phyloP scores from a whole-genome alignment of 208 protist genomes.

The Acanthamoeba castellanii region DNA sequence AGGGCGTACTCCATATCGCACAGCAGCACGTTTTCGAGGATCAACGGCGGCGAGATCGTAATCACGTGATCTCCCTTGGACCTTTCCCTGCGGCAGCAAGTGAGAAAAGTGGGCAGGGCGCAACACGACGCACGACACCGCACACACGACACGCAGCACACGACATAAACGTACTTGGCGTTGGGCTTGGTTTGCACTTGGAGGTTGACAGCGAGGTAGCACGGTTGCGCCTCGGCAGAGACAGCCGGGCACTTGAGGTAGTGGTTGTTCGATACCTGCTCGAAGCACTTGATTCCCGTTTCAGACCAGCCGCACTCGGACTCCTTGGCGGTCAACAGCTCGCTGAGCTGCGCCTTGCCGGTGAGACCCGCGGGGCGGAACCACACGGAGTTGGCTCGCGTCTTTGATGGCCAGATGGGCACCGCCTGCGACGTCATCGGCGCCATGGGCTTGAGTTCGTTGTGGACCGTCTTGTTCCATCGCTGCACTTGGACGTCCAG shows the following conservation, averaged over 20 bases:
- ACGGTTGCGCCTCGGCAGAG: conserved; percentile 4
- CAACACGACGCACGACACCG: neutral
- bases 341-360: conserved; percentile 6
- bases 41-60: conserved; percentile 60
- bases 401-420: conserved; percentile 47
- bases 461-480: conserved; percentile 13
- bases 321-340: conserved; percentile 37
- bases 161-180: conserved; percentile 13
- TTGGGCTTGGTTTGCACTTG: conserved; percentile 28
- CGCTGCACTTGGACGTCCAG: conserved; percentile 68
- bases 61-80: conserved; percentile 63
- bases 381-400: conserved; percentile 59
- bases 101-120: neutral
- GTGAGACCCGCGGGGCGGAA: conserved; percentile 48
- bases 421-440: conserved; percentile 60
- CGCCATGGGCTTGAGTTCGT: conserved; percentile 33
- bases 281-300: conserved; percentile 51
- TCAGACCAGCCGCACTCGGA: conserved; percentile 57
- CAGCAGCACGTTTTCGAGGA: conserved; percentile 70
- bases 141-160: neutral
- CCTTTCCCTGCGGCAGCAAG: neutral
- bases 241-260: conserved; percentile 58
- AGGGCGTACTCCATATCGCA: conserved; percentile 74
- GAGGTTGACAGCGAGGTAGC: conserved; percentile 47
- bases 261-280: neutral